phyloP scores from a whole-genome alignment of 164 flowering plant genomes.

The Houttuynia cordata region DNA sequence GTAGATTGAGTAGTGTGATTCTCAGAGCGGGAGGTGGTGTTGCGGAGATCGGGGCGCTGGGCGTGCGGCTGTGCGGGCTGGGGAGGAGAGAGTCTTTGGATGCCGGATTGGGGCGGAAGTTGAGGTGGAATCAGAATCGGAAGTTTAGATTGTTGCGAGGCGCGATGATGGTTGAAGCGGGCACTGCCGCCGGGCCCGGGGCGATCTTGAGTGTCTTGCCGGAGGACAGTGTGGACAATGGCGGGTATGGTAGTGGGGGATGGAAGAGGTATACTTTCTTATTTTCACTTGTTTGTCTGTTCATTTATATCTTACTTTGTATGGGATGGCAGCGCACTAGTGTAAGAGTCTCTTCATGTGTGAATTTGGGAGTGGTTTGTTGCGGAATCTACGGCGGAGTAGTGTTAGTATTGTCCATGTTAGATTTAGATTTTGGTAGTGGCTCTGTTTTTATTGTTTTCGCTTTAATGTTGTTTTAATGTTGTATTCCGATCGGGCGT shows the following conservation, averaged over 20 bases:
- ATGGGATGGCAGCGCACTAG: too few relatives aligned
- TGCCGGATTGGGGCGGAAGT: conserved; percentile 11
- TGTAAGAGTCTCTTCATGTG: too few relatives aligned
- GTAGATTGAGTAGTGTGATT: conserved; percentile 29
- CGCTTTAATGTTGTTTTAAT: too few relatives aligned
- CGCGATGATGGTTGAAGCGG: conserved; percentile 67
- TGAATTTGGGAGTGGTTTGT: too few relatives aligned
- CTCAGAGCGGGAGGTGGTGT: conserved; percentile 25
- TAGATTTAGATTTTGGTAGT: too few relatives aligned
- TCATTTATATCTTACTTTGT: too few relatives aligned
- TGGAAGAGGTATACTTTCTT: conserved; percentile 52
- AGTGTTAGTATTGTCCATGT: too few relatives aligned
- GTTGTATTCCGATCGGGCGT: too few relatives aligned
- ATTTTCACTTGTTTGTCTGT: too few relatives aligned
- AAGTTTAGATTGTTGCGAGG: conserved; percentile 12
- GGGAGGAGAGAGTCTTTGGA: conserved; percentile 19
- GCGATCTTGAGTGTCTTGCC: conserved; percentile 20
- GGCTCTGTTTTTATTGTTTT: too few relatives aligned
- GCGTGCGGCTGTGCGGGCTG: conserved; percentile 12
- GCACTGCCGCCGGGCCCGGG: conserved; percentile 20
- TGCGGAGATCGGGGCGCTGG: conserved; percentile 4
- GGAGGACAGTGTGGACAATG: conserved; percentile 32
- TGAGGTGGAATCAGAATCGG: conserved; percentile 13
- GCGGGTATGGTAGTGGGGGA: conserved; percentile 67
- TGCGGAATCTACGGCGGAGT: too few relatives aligned